Evolutionary conservation across 2,329 filamentous ascomycete species (phyloP), one percentile per base, ranked within the genome.

Genomic region (Tolypocladium nubicola): DNA sequence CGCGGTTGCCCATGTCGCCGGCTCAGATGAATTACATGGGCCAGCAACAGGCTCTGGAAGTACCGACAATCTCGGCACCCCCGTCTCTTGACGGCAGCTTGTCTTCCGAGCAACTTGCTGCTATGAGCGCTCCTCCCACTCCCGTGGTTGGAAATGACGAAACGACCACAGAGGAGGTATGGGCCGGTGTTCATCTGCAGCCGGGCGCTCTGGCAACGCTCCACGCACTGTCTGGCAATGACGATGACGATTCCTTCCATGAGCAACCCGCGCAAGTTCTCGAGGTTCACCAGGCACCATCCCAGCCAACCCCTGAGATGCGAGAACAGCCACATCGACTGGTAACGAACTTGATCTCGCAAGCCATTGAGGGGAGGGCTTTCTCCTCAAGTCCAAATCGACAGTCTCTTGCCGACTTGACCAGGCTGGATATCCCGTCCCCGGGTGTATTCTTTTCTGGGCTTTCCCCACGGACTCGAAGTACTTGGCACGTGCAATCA

Each of bases 371-470:
- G 45, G 58, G 52, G 38, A 62, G 56, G 30, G 56, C 57, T 33
- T 62, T 62, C 50, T 66, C 77, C 0, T 66, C 68, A 4, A 71
- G 63, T 53, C 63, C 66, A 1, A 64, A 61, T 40, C 70, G 78
- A 10, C 82, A 83, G 49, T 87, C 86, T 16, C 77, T 85, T 16
- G 86, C 86, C 57, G 88, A 86, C 43, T 80, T 97, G 61, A 92
- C 89, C 23, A 85, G 83, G 59, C 80, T 97, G 23, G 92, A 92
- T 33, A 91, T 97, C 39, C 93, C 92, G 7, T 97, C 93, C 0
- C 93, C 93, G 0, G 88, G 90, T 33, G 90, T 88, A 1, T 97
- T 97, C 78, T 97, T 97, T 72, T 89, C 89, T 2, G 90, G 88
- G 0, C 80, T 97, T 35, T 89, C 88, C 41, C 83, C 87, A 4